Percentiles rank a stretch among this genome's conserved stretches.
Evolutionary conservation across 306 rosid genomes (phyloP).

Genomic region (Castanopsis chinensis): DNA sequence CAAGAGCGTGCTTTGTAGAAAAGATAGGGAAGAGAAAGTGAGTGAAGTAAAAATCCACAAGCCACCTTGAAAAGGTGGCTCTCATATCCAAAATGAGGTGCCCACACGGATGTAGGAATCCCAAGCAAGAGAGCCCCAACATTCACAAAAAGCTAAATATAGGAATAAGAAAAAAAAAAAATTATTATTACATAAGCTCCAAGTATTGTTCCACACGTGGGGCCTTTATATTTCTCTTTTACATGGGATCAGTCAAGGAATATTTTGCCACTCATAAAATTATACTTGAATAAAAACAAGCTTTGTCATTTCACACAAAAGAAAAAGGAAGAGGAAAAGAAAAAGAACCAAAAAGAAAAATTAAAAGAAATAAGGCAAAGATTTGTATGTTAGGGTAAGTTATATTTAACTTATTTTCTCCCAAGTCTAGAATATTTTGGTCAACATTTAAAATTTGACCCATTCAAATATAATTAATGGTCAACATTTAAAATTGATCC

Average conservation of each 20-base stretch:
- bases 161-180: not conserved
- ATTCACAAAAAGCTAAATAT: constrained; percentile 60
- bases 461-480: too few relatives aligned
- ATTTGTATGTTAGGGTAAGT: not conserved
- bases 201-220: constrained; percentile 76
- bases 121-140: constrained; percentile 73
- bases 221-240: constrained; percentile 56
- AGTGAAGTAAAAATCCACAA: constrained; percentile 47
- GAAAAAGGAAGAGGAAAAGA: constrained; percentile 7
- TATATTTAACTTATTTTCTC: too few relatives aligned
- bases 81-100: constrained; percentile 57
- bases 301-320: constrained; percentile 22
- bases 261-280: constrained; percentile 28
- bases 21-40: constrained; percentile 66
- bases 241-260: constrained; percentile 56
- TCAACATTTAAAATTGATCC: too few relatives aligned
- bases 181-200: constrained; percentile 41
- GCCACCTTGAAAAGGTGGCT: constrained; percentile 65
- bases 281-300: constrained; percentile 21
- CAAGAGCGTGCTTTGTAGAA: constrained; percentile 62
- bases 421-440: too few relatives aligned
- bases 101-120: constrained; percentile 82
- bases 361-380: not conserved
- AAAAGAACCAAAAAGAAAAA: not conserved
- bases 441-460: too few relatives aligned